A percentile compares a stretch with the other conserved stretches of the same genome.
phyloP scores from a whole-genome alignment of 2,329 filamentous ascomycete species.

The Leptosphaerulina australis region DNA sequence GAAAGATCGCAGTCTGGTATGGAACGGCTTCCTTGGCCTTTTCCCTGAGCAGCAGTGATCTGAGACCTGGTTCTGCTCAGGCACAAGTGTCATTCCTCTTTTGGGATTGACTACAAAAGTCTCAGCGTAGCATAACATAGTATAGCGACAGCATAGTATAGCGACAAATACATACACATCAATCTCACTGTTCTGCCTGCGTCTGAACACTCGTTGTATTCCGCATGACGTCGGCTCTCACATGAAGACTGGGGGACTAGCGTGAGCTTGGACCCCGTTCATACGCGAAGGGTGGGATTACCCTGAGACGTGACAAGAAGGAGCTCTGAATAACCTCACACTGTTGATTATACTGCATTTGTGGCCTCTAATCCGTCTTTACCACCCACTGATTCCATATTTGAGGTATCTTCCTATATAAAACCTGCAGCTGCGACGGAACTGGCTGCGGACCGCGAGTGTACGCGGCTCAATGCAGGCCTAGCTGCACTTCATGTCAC shows the following conservation, averaged over 20 bases:
- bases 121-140: slow-evolving; percentile 20
- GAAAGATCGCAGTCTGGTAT: slow-evolving; percentile 63
- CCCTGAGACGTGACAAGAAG: slow-evolving; percentile 15
- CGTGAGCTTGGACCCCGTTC: slow-evolving; percentile 21
- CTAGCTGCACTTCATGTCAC: slow-evolving; percentile 46
- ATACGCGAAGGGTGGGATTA: slow-evolving; percentile 8
- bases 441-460: slow-evolving; percentile 35
- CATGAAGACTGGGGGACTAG: slow-evolving; percentile 14
- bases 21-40: slow-evolving; percentile 64
- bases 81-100: too few species aligned
- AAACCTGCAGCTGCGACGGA: slow-evolving; percentile 19
- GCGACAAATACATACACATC: background rate
- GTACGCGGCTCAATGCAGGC: slow-evolving; percentile 45
- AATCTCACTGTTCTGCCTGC: background rate
- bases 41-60: slow-evolving; percentile 35
- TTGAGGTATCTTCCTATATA: background rate
- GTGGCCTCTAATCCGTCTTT: background rate
- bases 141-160: too few species aligned
- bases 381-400: too few species aligned
- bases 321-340: slow-evolving; percentile 19
- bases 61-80: background rate
- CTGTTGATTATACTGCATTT: slow-evolving; percentile 13
- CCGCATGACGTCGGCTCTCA: slow-evolving; percentile 15
- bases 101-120: background rate
- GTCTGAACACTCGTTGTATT: background rate